phyloP scores from a whole-genome alignment of 225 moss, liverwort and hornwort genomes.

The Straminergon stramineum region DNA sequence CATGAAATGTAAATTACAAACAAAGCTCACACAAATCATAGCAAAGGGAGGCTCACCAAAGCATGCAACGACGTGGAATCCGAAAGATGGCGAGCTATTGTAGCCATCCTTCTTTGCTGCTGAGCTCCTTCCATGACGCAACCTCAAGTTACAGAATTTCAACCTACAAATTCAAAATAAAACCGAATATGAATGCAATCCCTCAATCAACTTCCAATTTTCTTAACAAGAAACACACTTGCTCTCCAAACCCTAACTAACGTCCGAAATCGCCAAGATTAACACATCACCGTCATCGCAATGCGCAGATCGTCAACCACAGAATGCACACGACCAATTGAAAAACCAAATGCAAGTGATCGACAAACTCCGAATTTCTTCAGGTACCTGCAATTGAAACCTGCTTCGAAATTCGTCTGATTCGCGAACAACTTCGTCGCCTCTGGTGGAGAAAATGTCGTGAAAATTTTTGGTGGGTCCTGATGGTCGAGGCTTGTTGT shows the following conservation, averaged over 20 bases:
- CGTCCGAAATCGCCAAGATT: background rate
- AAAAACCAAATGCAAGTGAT: background rate
- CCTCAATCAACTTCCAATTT: background rate
- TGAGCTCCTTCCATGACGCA: conserved; percentile 22
- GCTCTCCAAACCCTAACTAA: background rate
- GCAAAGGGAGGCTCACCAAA: conserved; percentile 13
- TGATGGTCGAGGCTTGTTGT: background rate
- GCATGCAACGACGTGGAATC: conserved; percentile 44
- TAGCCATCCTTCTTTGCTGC: conserved; percentile 31
- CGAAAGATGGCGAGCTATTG: conserved; percentile 39
- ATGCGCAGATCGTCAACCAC: background rate
- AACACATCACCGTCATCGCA: background rate
- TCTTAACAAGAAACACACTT: background rate
- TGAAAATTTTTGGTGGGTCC: background rate
- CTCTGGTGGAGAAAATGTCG: background rate
- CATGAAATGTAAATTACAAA: background rate
- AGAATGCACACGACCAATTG: background rate
- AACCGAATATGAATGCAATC: background rate
- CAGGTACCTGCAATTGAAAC: background rate
- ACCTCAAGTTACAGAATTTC: background rate
- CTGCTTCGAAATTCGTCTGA: background rate
- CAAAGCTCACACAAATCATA: background rate
- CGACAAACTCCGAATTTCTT: background rate
- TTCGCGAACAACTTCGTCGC: background rate
- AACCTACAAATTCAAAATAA: background rate